Conservation (phyloP, 805 yeast genomes). For the Metschnikowia borealis region DNA sequence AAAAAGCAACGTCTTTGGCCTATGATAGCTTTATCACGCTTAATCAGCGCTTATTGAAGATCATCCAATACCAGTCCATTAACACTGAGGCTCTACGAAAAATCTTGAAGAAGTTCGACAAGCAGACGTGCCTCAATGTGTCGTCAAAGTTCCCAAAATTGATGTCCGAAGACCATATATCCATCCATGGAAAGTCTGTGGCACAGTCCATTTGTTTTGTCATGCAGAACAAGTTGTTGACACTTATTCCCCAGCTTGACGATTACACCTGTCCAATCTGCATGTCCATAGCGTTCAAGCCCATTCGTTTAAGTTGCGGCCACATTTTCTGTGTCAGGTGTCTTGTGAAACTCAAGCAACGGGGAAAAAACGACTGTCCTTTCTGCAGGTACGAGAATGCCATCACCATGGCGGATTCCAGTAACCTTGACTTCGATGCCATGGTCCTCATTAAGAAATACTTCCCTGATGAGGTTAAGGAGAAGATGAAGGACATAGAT, state of each 20-base stretch:
- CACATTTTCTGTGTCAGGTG: constrained; percentile 75
- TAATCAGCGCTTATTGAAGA: constrained; percentile 53
- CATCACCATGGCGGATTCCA: constrained; percentile 53
- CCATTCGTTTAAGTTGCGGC: constrained; percentile 58
- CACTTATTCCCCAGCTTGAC: constrained; percentile 66
- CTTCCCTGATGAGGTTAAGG: constrained; percentile 66
- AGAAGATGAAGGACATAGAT: constrained; percentile 52
- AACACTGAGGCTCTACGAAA: constrained; percentile 63
- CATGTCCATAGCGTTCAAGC: constrained; percentile 65
- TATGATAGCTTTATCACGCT: constrained; percentile 49
- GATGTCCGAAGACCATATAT: constrained; percentile 38
- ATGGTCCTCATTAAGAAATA: constrained; percentile 51
- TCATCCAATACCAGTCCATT: constrained; percentile 56
- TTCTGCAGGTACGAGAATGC: constrained; percentile 54
- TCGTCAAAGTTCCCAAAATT: constrained; percentile 44
- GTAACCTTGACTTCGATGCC: constrained; percentile 53
- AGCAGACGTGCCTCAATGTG: constrained; percentile 56
- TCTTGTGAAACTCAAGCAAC: constrained; percentile 61
- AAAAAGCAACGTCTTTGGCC: constrained; percentile 41
- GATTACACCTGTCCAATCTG: constrained; percentile 77
- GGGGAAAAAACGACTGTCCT: constrained; percentile 60
- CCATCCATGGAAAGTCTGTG: constrained; percentile 45
- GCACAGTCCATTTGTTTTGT: constrained; percentile 53
- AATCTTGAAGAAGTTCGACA: constrained; percentile 72
- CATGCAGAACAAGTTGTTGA: constrained; percentile 51